Evolutionary conservation across 192 early-diverging fungal genomes (phyloP).

Genomic region (Spinellus fusiger): DNA sequence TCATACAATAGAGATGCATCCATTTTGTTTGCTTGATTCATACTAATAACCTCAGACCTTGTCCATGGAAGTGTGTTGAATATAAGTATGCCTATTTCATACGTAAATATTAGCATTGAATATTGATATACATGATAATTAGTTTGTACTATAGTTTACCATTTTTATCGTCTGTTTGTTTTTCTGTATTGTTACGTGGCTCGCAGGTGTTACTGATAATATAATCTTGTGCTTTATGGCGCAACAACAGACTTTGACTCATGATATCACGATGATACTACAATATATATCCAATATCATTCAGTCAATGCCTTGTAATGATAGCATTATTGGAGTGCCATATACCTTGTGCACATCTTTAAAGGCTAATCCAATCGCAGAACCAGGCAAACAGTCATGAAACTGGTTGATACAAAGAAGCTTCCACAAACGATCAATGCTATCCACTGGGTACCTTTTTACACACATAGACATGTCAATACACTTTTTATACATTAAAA

Average conservation of each 20-base stretch:
- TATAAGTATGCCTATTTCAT: constrained; percentile 32
- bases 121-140: too few species aligned
- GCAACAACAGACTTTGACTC: constrained; percentile 13
- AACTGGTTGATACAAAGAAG: constrained; percentile 91
- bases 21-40: constrained; percentile 34
- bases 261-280: constrained; percentile 39
- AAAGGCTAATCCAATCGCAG: constrained; percentile 85
- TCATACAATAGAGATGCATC: constrained; percentile 25
- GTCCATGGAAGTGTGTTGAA: constrained; percentile 69
- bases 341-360: constrained; percentile 66
- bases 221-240: constrained; percentile 24
- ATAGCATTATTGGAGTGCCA: not conserved
- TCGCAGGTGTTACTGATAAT: not conserved
- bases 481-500: not conserved
- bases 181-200: not conserved
- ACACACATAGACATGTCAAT: not conserved
- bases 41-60: constrained; percentile 62
- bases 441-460: constrained; percentile 62
- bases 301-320: not conserved
- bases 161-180: not conserved
- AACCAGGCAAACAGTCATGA: constrained; percentile 96
- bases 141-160: too few species aligned
- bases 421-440: constrained; percentile 86
- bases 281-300: too few species aligned
- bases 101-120: too few species aligned